phyloP scores from a whole-genome alignment of 108 stramenopile species.

The Poteriospumella lacustris region DNA sequence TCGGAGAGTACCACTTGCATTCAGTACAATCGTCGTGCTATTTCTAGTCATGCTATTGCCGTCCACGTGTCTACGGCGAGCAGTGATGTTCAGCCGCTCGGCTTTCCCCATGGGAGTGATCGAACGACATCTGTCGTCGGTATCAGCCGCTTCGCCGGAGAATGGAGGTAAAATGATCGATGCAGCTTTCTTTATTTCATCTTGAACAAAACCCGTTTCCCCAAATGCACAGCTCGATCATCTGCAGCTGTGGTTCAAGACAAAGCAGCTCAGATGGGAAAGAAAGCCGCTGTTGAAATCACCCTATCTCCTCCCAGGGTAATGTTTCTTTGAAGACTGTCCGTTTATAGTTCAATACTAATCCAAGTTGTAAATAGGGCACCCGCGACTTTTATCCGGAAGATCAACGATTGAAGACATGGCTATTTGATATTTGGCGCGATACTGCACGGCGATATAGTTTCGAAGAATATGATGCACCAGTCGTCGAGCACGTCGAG shows the following conservation, averaged over 20 bases:
- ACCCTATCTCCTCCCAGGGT: not conserved
- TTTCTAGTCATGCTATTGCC: no score
- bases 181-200: no score
- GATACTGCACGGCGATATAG: conserved; percentile 66
- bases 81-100: no score
- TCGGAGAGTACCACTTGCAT: no score
- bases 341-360: conserved; percentile 21
- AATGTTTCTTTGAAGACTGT: not conserved
- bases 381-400: conserved; percentile 95
- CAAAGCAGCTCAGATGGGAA: not conserved
- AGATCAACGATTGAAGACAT: conserved; percentile 80
- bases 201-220: no score
- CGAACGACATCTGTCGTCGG: no score
- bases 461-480: conserved; percentile 95
- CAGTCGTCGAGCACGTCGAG: conserved; percentile 80
- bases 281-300: conserved; percentile 28
- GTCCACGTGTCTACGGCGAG: no score
- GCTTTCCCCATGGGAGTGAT: no score
- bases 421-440: conserved; percentile 89
- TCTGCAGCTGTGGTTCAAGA: conserved; percentile 22
- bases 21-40: no score
- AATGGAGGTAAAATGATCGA: no score
- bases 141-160: no score
- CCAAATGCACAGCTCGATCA: no score
- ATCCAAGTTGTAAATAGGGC: conserved; percentile 88